Percentiles rank a stretch among this genome's conserved stretches.
Evolutionary conservation across 2,329 filamentous ascomycete genomes (phyloP).

Genomic region (Huntiella bhutanensis): DNA sequence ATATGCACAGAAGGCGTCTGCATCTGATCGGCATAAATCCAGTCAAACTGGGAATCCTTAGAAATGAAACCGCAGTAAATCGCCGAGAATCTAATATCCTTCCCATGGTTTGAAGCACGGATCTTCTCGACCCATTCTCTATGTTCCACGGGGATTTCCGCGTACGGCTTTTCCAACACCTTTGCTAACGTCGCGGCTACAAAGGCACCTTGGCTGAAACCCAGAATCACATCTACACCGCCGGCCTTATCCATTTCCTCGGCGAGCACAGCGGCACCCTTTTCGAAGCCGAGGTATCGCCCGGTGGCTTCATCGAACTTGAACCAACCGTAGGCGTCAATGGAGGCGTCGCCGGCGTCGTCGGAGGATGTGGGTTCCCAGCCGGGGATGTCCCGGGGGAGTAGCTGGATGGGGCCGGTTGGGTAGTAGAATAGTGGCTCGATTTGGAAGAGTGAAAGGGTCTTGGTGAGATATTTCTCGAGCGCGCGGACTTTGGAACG

Average conservation of each 20-base stretch:
- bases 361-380: constrained; percentile 31
- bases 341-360: constrained; percentile 19
- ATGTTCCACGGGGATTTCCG: constrained; percentile 15
- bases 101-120: constrained; percentile 28
- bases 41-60: constrained; percentile 39
- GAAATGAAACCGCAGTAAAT: constrained; percentile 63
- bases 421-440: constrained; percentile 44
- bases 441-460: constrained; percentile 40
- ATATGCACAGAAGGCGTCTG: constrained; percentile 64
- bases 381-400: constrained; percentile 48
- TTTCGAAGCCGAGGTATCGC: constrained; percentile 50
- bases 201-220: constrained; percentile 66
- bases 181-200: constrained; percentile 53
- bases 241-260: constrained; percentile 40
- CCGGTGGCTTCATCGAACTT: constrained; percentile 45
- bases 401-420: constrained; percentile 46
- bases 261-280: constrained; percentile 46
- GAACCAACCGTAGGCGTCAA: constrained; percentile 68
- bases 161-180: constrained; percentile 40
- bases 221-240: constrained; percentile 59
- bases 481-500: constrained; percentile 74
- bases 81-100: constrained; percentile 48
- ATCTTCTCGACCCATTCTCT: constrained; percentile 26
- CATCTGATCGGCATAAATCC: constrained; percentile 53
- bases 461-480: constrained; percentile 60